Evolutionary conservation across 2,329 filamentous ascomycete species (phyloP), one percentile per base, ranked within the genome.

Genomic region (Acephala macrosclerotiorum): DNA sequence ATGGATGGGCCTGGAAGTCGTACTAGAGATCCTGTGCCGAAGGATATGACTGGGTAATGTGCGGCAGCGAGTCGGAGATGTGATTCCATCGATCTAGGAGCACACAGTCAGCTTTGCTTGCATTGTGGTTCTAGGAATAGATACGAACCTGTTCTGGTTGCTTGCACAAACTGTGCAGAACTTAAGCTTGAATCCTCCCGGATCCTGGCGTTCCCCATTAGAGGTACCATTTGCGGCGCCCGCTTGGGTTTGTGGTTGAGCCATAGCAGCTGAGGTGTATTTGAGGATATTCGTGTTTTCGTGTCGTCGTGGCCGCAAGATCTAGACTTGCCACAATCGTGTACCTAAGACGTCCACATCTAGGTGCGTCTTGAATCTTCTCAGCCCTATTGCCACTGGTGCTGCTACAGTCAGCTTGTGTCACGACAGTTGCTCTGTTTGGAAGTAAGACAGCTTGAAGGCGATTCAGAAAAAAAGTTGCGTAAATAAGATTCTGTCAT

Each of bases 81-180:
- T n/a, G 95, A 95, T 85, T 98, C 96, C 96, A 99, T 98, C n/a
- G 93, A 93, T 79, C 91, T 92, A 73, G 35, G 33, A 57, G 67
- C 75, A 53, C 72, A 58, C 61, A 36, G 53, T 69, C n/a, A 70
- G 16, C 22, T 47, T 33, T 65, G 58, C 35, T 61, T 26, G 8
- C 14, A 0, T 20, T n/a, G 60, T 6, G 35, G 16, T 33, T 5
- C 3, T 29, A 18, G 20, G 18, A 49, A 59, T 33, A 66, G 56
- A 42, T 45, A 63, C 61, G 55, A 84, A 97, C 88, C 96, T 89
- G 77, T 99, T 99, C 79, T 99, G 94, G 75, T 99, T 99, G 75
- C 94, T 97, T 8, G 96, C 96, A 80, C 96, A 99, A n/a, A 99
- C 95, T 2, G 96, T 98, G 83, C 94, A 97, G 80, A 98, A 97